phyloP scores from a whole-genome alignment of 768 basidiomycete species.

The Russula earlei region DNA sequence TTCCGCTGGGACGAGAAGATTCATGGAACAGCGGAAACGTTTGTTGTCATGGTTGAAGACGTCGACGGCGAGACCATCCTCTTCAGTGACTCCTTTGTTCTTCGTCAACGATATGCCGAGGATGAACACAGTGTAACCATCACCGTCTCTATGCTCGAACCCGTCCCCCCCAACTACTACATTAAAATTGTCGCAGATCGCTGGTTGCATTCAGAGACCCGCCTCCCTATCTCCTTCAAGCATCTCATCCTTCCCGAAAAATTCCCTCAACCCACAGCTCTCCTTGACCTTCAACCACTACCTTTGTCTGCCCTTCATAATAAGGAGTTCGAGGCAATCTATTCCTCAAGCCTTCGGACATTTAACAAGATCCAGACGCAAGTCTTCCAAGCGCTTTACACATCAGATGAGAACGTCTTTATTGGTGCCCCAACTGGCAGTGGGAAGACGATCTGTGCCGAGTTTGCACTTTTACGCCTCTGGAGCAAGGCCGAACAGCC shows the following conservation, averaged over 20 bases:
- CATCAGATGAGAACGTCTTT: constrained; percentile 93
- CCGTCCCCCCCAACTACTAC: constrained; percentile 96
- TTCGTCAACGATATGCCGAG: constrained; percentile 85
- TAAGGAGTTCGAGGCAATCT: constrained; percentile 83
- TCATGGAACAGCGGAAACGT: constrained; percentile 81
- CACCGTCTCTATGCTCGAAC: constrained; percentile 94
- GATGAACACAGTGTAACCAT: constrained; percentile 93
- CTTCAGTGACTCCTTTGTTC: constrained; percentile 88
- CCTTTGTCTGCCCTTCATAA: constrained; percentile 90
- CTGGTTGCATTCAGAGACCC: constrained; percentile 93
- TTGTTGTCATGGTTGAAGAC: constrained; percentile 92
- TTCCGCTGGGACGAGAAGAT: constrained; percentile 97
- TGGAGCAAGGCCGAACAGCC: constrained; percentile 83
- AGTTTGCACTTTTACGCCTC: constrained; percentile 88
- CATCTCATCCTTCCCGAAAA: constrained; percentile 96
- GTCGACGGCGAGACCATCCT: constrained; percentile 95
- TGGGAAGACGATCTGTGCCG: constrained; percentile 96
- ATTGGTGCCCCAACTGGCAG: constrained; percentile 95
- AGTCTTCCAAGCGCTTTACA: constrained; percentile 96
- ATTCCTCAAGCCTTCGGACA: constrained; percentile 64
- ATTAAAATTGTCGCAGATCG: constrained; percentile 91
- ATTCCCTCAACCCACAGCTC: constrained; percentile 85
- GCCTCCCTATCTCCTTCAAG: constrained; percentile 93
- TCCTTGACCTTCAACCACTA: constrained; percentile 86
- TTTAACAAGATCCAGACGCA: constrained; percentile 99